Evolutionary conservation across 2,329 filamentous ascomycete species (phyloP).

Genomic region (Atkinsonella hypoxylon): DNA sequence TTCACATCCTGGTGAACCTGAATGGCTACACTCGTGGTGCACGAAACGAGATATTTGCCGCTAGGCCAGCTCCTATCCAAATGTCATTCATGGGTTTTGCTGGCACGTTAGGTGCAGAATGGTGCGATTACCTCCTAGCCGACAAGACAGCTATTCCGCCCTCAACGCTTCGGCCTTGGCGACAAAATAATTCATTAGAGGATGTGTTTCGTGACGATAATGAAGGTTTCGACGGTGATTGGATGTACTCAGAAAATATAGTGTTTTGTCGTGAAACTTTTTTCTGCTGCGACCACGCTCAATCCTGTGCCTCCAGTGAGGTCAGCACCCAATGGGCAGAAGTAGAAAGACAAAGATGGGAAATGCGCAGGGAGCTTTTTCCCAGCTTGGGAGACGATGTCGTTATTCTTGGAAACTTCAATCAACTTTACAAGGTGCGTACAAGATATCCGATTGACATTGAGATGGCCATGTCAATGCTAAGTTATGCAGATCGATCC

Average conservation of each 20-base stretch:
- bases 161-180: slow-evolving; percentile 67
- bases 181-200: slow-evolving; percentile 61
- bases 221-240: slow-evolving; percentile 58
- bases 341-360: slow-evolving; percentile 73
- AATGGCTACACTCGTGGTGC: slow-evolving; percentile 96
- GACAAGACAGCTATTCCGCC: slow-evolving; percentile 78
- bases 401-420: slow-evolving; percentile 94
- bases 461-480: neutral
- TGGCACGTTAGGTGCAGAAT: slow-evolving; percentile 88
- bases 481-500: slow-evolving; percentile 65
- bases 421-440: slow-evolving; percentile 91
- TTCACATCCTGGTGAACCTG: slow-evolving; percentile 93
- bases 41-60: slow-evolving; percentile 95
- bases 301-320: slow-evolving; percentile 68
- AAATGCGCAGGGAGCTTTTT: slow-evolving; percentile 87
- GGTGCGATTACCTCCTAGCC: slow-evolving; percentile 95
- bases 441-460: neutral
- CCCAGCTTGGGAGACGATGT: slow-evolving; percentile 69
- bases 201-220: slow-evolving; percentile 58
- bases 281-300: slow-evolving; percentile 94
- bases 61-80: slow-evolving; percentile 84
- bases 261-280: slow-evolving; percentile 92
- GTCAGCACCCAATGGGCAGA: slow-evolving; percentile 64
- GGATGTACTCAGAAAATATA: slow-evolving; percentile 96
- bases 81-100: slow-evolving; percentile 99